Percentiles rank a stretch among this genome's conserved stretches.
These are phyloP conservation scores for Tubosaeta sp. DNA, from an alignment of 768 basidiomycete species.

Conservation along the genomic window DNA sequence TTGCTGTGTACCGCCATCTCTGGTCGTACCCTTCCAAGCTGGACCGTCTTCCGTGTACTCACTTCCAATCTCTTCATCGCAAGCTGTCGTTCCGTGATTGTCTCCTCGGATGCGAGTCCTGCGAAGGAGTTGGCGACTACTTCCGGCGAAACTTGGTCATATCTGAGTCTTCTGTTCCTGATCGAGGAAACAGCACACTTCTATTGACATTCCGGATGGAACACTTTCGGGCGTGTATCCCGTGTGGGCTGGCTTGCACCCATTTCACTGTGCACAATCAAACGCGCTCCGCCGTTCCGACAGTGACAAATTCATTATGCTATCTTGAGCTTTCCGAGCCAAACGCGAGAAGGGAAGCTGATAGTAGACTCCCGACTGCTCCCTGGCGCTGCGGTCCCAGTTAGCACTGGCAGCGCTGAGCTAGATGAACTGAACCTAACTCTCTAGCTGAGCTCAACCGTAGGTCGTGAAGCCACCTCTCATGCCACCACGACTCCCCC, in stretches of 20 bases:
- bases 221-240: conserved; percentile 53
- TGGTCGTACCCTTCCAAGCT: conserved; percentile 47
- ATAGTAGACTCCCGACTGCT: conserved; percentile 82
- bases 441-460: conserved; percentile 1
- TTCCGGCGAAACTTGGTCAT: conserved; percentile 75
- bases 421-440: conserved; percentile 2
- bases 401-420: conserved; percentile 38
- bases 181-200: conserved; percentile 33
- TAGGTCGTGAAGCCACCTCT: conserved; percentile 34
- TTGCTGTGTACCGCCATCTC: conserved; percentile 37
- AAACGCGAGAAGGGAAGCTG: not conserved
- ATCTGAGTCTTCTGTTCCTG: conserved; percentile 3
- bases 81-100: conserved; percentile 65
- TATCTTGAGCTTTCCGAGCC: not conserved
- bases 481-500: conserved; percentile 42
- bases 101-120: conserved; percentile 52
- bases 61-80: conserved; percentile 72
- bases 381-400: conserved; percentile 79
- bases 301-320: not conserved
- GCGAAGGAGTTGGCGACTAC: conserved; percentile 78
- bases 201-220: conserved; percentile 52
- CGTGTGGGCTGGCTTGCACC: conserved; percentile 66
- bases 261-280: conserved; percentile 36
- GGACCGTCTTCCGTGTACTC: no score
- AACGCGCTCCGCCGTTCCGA: not conserved